Base-by-base conservation (phyloP, 352 stramenopile genomes). In the Pythium dissotocum region DNA sequence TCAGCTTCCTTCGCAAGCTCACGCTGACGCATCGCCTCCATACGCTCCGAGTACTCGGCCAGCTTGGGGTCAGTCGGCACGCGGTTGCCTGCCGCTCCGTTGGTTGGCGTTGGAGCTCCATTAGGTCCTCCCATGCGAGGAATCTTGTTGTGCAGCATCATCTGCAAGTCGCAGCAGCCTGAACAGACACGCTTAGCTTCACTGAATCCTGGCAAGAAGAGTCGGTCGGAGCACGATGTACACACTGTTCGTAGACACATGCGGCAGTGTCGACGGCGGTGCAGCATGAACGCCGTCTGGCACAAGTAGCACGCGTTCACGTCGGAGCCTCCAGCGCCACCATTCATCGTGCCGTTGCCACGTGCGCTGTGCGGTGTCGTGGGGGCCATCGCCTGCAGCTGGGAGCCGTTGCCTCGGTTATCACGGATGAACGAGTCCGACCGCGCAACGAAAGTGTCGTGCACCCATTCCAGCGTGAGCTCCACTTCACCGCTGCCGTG, bases 381-480 rank as follows among this genome's bases (percentile, higher is more conserved):
- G 1, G 61, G 36, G 7, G 24, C 52, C 53, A 48, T 51, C 21
- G 28, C 42, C 26, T 56, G 35, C 35, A 58, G 7, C 14, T 63
- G 42, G 3, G 42, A 44, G 10, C 58, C 51, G 52, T 67, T 71
- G 26, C 49, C 48, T 18, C 82, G 82, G 35, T 90, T 87, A 18
- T 86, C 82, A 5, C 83, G 81, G 62, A 96, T 90, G 58, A 94
- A 92, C 48, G 88, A 91, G 72, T 96, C 88, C 0, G 86, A 94
- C 16, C 88, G 83, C 9, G 87, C 87, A n/a, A 96, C 88, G 63
- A 96, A 96, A 4, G 88, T 94, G 63, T 96, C 88, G 70, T 95
- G 88, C 2, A 96, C 84, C 88, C 88, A 96, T 73, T 96, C 88
- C 18, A 96, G 76, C n/a, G 88, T 96, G 36, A 96, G 69, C 57